Evolutionary conservation across 345 rosid species (phyloP), one percentile per base, ranked within the genome.

Genomic region (Gossypium turneri): DNA sequence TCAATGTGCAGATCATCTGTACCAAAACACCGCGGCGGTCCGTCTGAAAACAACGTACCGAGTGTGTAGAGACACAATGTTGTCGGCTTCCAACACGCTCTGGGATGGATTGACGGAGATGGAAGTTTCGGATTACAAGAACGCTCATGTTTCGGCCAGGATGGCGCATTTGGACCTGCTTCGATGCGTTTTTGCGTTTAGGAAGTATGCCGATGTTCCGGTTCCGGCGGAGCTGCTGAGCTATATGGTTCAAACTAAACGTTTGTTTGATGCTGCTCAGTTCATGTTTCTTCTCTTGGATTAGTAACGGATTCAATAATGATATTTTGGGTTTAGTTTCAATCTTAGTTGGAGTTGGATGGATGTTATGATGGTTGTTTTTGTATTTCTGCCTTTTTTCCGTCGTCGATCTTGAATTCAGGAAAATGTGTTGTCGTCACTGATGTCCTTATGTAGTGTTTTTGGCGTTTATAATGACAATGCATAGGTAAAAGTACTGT

Each of bases 201-300:
- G 69, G 52, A 76, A 24, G 34, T 16, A 25, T 24, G 69, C 76
- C 2, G 19, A 72, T 60, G 38, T 56, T 19, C 16, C 47, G n/a
- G 25, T 76, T 17, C 79, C 79, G 9, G 1, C 41, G 0, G 48
- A 8, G 69, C 77, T 76, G 63, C 11, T 63, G 12, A 17, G 50
- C 4, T 53, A 65, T 27, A 62, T 76, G 76, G 60, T 27, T 25
- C 63, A 65, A 45, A n/a, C 56, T 13, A 76, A 80, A 10, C 79
- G 82, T 24, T 57, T 76, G 38, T 66, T 72, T 38, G 76, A 72
- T 25, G 79, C 66, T 19, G 79, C 73, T 50, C 73, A 76, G 16
- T 51, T 15, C 6, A 51, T 69, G 73, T 70, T 70, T 70, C 60
- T 44, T 17, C 25, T 70, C 12, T 27, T 52, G 25, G n/a, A 48